These are phyloP conservation scores for Penicillium turbatum DNA, from an alignment of 495 filamentous ascomycete species.

Conservation along the genomic window DNA sequence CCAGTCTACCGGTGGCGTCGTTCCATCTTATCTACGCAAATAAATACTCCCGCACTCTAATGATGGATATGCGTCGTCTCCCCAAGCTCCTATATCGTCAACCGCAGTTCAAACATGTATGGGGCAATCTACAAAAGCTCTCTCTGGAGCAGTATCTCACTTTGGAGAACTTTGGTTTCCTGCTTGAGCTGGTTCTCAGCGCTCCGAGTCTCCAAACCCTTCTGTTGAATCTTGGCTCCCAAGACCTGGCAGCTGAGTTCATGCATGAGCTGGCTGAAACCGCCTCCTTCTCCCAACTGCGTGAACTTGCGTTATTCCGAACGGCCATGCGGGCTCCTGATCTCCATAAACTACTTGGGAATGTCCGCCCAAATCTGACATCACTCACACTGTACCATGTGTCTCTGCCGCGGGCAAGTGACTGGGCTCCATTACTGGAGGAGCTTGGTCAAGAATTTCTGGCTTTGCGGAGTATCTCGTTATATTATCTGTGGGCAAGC, in stretches of 20 bases:
- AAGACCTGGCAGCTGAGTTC: constrained; percentile 25
- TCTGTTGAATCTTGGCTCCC: constrained; percentile 22
- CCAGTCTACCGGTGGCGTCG: constrained; percentile 18
- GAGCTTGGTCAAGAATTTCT: constrained; percentile 12
- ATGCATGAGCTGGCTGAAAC: constrained; percentile 26
- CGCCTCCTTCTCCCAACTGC: constrained; percentile 15
- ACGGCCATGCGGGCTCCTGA: constrained; percentile 16
- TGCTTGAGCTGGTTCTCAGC: constrained; percentile 25
- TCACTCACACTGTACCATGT: constrained; percentile 22
- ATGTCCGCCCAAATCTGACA: constrained; percentile 11
- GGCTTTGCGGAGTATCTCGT: constrained; percentile 16
- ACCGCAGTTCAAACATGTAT: constrained; percentile 20
- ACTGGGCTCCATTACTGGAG: constrained; percentile 16
- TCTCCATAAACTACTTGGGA: constrained; percentile 14
- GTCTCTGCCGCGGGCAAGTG: constrained; percentile 13
- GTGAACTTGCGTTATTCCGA: constrained; percentile 24
- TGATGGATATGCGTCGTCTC: constrained; percentile 32
- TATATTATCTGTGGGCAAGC: constrained; percentile 25
- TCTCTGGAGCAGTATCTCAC: constrained; percentile 28
- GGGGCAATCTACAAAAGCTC: constrained; percentile 25
- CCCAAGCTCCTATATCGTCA: constrained; percentile 29
- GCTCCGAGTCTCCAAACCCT: constrained; percentile 24
- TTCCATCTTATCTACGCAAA: constrained; percentile 29
- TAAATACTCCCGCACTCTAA: constrained; percentile 22
- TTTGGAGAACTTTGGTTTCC: constrained; percentile 26